Evolutionary conservation across 306 rosid genomes (phyloP).

Genomic region (Lablab purpureus): DNA sequence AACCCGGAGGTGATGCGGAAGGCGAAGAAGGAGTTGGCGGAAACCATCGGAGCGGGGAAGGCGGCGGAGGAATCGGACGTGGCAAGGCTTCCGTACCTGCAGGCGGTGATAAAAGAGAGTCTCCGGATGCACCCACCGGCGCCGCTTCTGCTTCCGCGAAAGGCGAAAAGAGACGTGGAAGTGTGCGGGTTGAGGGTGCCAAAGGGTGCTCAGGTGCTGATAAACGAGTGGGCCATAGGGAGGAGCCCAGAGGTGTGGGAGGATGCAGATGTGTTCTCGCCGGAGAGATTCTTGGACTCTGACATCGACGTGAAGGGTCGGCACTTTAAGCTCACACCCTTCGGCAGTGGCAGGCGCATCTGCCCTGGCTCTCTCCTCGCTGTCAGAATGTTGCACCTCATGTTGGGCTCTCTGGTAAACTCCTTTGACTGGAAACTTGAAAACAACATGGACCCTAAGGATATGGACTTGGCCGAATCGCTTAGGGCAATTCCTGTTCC

Average conservation of each 20-base stretch:
- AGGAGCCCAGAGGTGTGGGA: conserved; percentile 55
- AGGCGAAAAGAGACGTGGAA: conserved; percentile 54
- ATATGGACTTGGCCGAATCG: conserved; percentile 52
- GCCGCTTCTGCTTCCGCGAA: conserved; percentile 63
- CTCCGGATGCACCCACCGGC: conserved; percentile 55
- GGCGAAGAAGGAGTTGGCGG: conserved; percentile 51
- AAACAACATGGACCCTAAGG: conserved; percentile 41
- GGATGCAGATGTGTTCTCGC: conserved; percentile 50
- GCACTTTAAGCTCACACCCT: conserved; percentile 60
- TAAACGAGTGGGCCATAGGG: conserved; percentile 63
- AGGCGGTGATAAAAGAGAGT: conserved; percentile 63
- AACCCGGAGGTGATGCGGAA: conserved; percentile 54
- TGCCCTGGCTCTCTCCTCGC: conserved; percentile 63
- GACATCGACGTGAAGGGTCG: conserved; percentile 57
- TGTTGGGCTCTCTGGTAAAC: conserved; percentile 63
- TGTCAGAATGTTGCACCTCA: conserved; percentile 52
- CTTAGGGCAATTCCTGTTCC: conserved; percentile 33
- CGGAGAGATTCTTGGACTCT: conserved; percentile 62
- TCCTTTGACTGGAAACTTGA: conserved; percentile 72
- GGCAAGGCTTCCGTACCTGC: conserved; percentile 58
- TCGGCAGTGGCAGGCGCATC: conserved; percentile 57
- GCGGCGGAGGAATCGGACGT: conserved; percentile 64
- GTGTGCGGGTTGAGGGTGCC: conserved; percentile 56
- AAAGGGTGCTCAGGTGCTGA: conserved; percentile 53
- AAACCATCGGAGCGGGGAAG: conserved; percentile 59